Base-by-base conservation (phyloP, 2,329 filamentous ascomycete species). In the Fusarium sp. region DNA sequence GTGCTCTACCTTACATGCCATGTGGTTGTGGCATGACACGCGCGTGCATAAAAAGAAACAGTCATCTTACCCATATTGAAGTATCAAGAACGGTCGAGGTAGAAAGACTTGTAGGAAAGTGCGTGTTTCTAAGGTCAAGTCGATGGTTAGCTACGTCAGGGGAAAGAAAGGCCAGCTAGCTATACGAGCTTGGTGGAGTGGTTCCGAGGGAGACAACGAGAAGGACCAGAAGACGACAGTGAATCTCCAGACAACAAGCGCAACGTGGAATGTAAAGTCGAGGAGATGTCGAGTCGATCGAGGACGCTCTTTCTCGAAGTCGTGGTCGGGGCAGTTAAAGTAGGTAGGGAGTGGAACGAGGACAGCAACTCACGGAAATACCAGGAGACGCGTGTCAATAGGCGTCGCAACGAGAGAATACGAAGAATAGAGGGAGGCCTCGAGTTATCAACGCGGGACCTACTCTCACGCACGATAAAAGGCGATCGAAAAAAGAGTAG, bases 21-120 rank as follows among this genome's bases (percentile, higher is more conserved):
- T 71, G 66, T 74, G 71, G 74, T 52, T 71, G 66, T 74, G 71
- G 74, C 52, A 56, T 54, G 57, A 57, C 55, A 64, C 41, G 53
- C 33, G 57, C 67, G 46, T 48, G 60, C 56, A 63, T 68, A 53
- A 75, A 76, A 77, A 76, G 74, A 80, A 79, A 75, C 72, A 74
- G 57, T 58, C 56, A 69, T 76, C 80, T 81, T 81, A 81, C 80
- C 80, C 80, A 81, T 81, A 77, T 75, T 75, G 74, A 80, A 78
- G 66, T 79, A 77, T 78, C 78, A 80, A 76, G 77, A 79, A 73
- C 77, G 76, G 69, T 76, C 78, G 76, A 69, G 70, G 70, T 74
- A 68, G 62, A 69, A 73, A 57, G 58, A 71, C 63, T 71, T 56
- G 67, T 66, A 70, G 71, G 76, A 77, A 80, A 74, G 77, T 66